Evolutionary conservation across 495 filamentous ascomycete species (phyloP).

Genomic region (Penicillium riverlandense): DNA sequence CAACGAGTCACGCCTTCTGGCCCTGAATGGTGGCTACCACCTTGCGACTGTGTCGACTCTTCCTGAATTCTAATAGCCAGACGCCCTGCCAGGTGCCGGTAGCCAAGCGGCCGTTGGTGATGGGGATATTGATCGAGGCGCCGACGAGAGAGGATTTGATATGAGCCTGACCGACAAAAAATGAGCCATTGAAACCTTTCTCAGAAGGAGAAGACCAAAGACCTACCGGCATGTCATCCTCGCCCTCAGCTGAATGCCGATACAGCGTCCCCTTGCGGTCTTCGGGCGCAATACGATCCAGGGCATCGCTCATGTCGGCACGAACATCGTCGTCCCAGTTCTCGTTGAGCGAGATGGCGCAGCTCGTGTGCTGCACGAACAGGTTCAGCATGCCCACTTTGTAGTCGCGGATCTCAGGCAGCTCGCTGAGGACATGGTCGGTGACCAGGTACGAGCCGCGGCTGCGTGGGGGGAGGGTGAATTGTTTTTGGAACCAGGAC

Average conservation of each 20-base stretch:
- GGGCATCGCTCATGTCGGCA: conserved; percentile 84
- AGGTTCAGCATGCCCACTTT: conserved; percentile 82
- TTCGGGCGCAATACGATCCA: conserved; percentile 81
- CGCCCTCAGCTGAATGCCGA: conserved; percentile 81
- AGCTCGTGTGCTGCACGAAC: conserved; percentile 87
- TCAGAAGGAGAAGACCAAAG: not conserved
- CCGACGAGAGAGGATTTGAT: conserved; percentile 87
- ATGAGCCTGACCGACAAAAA: conserved; percentile 53
- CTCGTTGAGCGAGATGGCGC: conserved; percentile 83
- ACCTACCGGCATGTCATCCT: conserved; percentile 79
- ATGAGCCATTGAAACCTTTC: no score
- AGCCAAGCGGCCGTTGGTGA: conserved; percentile 72
- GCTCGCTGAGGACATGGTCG: conserved; percentile 51
- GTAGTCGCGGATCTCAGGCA: conserved; percentile 73
- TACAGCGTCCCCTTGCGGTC: conserved; percentile 70
- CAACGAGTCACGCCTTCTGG: conserved; percentile 57
- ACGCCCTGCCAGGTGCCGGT: conserved; percentile 74
- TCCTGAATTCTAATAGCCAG: conserved; percentile 91
- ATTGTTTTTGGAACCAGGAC: conserved; percentile 73
- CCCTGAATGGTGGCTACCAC: conserved; percentile 94
- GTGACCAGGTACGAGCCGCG: conserved; percentile 92
- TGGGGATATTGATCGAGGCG: conserved; percentile 81
- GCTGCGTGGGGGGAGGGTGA: conserved; percentile 63
- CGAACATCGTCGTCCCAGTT: conserved; percentile 84
- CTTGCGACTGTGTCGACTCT: conserved; percentile 65